Base-by-base conservation (phyloP, 1,284 basidiomycete species). In the Microbotryomycetes sp. region DNA sequence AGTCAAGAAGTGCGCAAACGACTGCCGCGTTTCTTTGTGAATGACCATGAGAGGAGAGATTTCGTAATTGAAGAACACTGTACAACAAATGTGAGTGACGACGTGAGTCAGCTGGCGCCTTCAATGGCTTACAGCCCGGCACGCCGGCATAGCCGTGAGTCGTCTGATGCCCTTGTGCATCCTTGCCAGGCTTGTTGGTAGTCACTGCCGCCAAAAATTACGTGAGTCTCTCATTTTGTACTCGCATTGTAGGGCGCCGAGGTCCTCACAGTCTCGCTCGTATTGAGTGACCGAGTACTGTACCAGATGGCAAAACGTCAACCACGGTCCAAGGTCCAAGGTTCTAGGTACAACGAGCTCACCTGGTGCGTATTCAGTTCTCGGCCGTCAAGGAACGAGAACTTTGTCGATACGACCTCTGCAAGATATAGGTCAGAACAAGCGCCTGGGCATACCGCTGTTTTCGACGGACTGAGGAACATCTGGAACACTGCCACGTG, bases 271-370 rank as follows among this genome's bases (percentile, higher is more conserved):
- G 75, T 98, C 91, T 23, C 96, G 87, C 77, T 98, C 94, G 76
- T 97, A 97, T 66, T 89, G 86, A 2, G 96, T 98, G 2, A 89
- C 88, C 66, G 89, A 92, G 77, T 97, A 98, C 76, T 97, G 92
- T 71, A 89, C 11, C 9, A 41, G 35, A 41, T 41, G 35, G 35
- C 86, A 1, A n/a, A n/a, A n/a, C n/a, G n/a, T n/a, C n/a, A n/a
- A n/a, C n/a, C n/a, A n/a, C n/a, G n/a, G n/a, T n/a, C n/a, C n/a
- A n/a, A n/a, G n/a, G n/a, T n/a, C n/a, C n/a, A n/a, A n/a, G n/a
- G n/a, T n/a, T n/a, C n/a, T n/a, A n/a, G n/a, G n/a, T n/a, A n/a
- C n/a, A n/a, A n/a, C n/a, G 49, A 4, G 27, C 35, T 41, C 35
- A 41, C 35, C 55, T 72, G 71, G 55, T 72, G 71, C 31, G 70